These are phyloP conservation scores for Pseudocercospora eumusae DNA, from an alignment of 2,329 filamentous ascomycete species.

Conservation along the genomic window DNA sequence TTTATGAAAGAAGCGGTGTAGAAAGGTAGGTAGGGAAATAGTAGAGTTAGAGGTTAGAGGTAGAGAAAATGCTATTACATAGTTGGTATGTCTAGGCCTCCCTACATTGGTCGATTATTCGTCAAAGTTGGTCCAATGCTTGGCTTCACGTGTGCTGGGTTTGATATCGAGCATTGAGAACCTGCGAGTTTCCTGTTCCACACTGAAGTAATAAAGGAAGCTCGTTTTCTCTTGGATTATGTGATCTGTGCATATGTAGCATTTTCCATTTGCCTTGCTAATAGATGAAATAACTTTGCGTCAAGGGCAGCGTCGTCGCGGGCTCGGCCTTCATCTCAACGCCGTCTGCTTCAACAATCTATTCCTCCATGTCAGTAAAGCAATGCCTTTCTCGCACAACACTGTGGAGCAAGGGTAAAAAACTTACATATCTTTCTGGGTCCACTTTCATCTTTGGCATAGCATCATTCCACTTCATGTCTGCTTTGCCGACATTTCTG, in stretches of 20 bases:
- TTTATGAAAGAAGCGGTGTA: too few species aligned
- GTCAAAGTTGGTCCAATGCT: too few species aligned
- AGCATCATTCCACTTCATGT: conserved; percentile 86
- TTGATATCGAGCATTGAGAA: too few species aligned
- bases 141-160: too few species aligned
- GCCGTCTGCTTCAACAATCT: conserved; percentile 80
- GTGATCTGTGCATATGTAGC: neutral
- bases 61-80: too few species aligned
- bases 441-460: conserved; percentile 90
- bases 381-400: conserved; percentile 9
- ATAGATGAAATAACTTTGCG: conserved; percentile 74
- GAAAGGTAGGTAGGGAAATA: too few species aligned
- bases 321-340: conserved; percentile 72
- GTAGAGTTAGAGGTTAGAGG: too few species aligned
- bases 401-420: neutral
- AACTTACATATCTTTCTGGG: conserved; percentile 75
- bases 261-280: conserved; percentile 7
- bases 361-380: conserved; percentile 25
- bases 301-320: conserved; percentile 68
- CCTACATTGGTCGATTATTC: too few species aligned
- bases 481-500: conserved; percentile 71
- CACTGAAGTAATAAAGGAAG: too few species aligned
- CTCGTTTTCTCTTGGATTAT: too few species aligned
- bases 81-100: too few species aligned
- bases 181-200: too few species aligned